Conservation (phyloP, 768 basidiomycete genomes). For the Myochromella boudieri region DNA sequence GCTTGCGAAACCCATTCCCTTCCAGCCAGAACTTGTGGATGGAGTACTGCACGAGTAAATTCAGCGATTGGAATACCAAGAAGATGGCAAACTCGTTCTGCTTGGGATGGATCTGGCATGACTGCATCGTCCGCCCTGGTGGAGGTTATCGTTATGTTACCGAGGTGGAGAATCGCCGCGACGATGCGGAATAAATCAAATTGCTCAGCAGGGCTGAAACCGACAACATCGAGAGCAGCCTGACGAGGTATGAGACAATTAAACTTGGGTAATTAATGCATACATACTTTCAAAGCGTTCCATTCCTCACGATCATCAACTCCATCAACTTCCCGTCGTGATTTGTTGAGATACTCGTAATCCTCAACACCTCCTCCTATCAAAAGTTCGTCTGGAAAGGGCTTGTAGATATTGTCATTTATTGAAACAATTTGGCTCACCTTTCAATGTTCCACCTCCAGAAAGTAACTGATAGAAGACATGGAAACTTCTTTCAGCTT, state of each 20-base stretch:
- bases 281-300: conserved; percentile 66
- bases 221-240: conserved; percentile 86
- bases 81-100: conserved; percentile 86
- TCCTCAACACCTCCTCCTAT: conserved; percentile 73
- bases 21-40: conserved; percentile 90
- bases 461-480: conserved; percentile 95
- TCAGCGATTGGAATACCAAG: conserved; percentile 86
- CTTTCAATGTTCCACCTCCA: conserved; percentile 68
- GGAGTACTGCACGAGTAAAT: conserved; percentile 85
- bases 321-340: conserved; percentile 89
- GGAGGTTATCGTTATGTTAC: conserved; percentile 83
- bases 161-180: conserved; percentile 92
- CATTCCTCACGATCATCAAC: conserved; percentile 92
- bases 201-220: conserved; percentile 83
- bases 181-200: conserved; percentile 92
- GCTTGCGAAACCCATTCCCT: conserved; percentile 97
- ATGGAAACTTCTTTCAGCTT: conserved; percentile 92
- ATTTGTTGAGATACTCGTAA: conserved; percentile 91
- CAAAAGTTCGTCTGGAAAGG: conserved; percentile 62
- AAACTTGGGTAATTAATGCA: not conserved
- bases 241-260: conserved; percentile 23
- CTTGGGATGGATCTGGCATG: conserved; percentile 81
- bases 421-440: conserved; percentile 35
- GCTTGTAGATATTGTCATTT: not conserved
- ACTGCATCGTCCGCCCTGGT: conserved; percentile 78